A percentile compares a stretch with the other conserved stretches of the same genome.
These are phyloP conservation scores for Fagopyrum tataricum DNA, from an alignment of 148 eudicot species.

Conservation along the genomic window DNA sequence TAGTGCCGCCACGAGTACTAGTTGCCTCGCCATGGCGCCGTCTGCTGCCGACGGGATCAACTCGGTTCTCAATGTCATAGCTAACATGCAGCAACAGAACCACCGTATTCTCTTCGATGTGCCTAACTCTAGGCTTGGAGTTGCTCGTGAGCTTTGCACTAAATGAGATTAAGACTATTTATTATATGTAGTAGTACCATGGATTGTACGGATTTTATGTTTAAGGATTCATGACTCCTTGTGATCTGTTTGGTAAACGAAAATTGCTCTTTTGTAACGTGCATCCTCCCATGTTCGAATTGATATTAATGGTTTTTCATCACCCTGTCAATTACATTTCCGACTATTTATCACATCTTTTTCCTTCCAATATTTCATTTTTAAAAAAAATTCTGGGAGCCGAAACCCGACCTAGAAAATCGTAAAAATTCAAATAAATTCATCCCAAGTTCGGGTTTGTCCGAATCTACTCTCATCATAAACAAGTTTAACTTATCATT, in stretches of 20 bases:
- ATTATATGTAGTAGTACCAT: neutral
- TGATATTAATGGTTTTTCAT: neutral
- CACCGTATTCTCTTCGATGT: slow-evolving; percentile 59
- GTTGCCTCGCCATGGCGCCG: slow-evolving; percentile 77
- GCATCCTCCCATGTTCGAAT: neutral
- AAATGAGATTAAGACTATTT: slow-evolving; percentile 6
- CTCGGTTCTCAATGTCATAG: slow-evolving; percentile 64
- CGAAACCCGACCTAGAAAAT: no score
- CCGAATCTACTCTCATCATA: no score
- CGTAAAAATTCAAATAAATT: no score
- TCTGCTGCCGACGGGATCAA: slow-evolving; percentile 35
- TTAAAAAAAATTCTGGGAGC: no score
- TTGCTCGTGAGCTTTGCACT: slow-evolving; percentile 60
- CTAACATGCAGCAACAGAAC: slow-evolving; percentile 86
- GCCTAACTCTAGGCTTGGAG: slow-evolving; percentile 65
- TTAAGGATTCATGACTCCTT: neutral
- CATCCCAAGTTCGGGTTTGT: no score
- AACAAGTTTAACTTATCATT: no score
- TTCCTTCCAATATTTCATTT: no score
- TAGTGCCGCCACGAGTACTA: slow-evolving; percentile 42
- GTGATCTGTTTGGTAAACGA: neutral
- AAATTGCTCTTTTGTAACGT: neutral
- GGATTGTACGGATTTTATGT: neutral
- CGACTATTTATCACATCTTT: neutral
- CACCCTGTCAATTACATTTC: neutral